Percentiles rank a stretch among this genome's conserved stretches.
Conservation (phyloP, 495 filamentous ascomycete species). For the Letharia lupina region DNA sequence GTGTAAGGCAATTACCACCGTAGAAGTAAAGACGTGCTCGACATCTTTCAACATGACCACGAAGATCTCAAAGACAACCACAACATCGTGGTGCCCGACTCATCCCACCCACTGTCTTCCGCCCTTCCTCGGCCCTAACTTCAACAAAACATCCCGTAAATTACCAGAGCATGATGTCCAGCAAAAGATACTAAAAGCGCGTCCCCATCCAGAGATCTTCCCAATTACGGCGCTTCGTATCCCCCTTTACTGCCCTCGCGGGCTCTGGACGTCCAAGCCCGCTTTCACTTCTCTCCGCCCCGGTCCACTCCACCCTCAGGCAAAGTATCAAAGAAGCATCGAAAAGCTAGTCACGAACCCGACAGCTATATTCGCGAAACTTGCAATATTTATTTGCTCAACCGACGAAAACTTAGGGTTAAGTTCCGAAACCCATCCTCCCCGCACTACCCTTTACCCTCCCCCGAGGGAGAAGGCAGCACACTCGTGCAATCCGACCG, state of each 20-base stretch:
- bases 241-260: constrained; percentile 26
- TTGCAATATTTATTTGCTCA: constrained; percentile 28
- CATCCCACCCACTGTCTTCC: constrained; percentile 31
- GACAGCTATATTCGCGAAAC: constrained; percentile 44
- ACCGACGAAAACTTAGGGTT: constrained; percentile 65
- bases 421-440: constrained; percentile 64
- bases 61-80: constrained; percentile 30
- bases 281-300: constrained; percentile 32
- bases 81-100: constrained; percentile 29
- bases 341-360: constrained; percentile 36
- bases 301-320: constrained; percentile 21
- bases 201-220: constrained; percentile 54
- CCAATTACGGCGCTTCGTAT: constrained; percentile 53
- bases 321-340: constrained; percentile 19
- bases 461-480: constrained; percentile 20
- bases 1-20: constrained; percentile 19
- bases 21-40: constrained; percentile 23
- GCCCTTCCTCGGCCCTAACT: constrained; percentile 27
- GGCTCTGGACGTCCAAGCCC: constrained; percentile 39
- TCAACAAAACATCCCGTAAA: constrained; percentile 37
- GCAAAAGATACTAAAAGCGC: constrained; percentile 52
- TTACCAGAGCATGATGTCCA: constrained; percentile 55
- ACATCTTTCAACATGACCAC: constrained; percentile 7
- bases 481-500: constrained; percentile 23
- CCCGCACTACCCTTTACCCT: constrained; percentile 30